These are phyloP conservation scores for Aureobasidium sp. DNA, from an alignment of 2,329 filamentous ascomycete genomes.

Conservation along the genomic window DNA sequence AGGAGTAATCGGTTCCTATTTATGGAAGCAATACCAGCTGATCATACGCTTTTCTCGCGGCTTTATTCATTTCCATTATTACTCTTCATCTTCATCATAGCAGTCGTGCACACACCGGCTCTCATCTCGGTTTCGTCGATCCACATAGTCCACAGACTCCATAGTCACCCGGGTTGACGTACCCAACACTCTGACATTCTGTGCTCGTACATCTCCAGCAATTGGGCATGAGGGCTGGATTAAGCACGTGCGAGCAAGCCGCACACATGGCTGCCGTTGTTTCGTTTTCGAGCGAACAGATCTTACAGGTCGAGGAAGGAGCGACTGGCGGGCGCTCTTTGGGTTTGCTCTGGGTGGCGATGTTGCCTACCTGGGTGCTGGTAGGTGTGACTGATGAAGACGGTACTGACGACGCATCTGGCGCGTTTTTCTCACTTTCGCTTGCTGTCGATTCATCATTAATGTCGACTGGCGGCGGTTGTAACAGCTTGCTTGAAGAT, in stretches of 20 bases:
- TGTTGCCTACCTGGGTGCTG: conserved; percentile 10
- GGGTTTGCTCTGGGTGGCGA: background rate
- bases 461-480: background rate
- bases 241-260: conserved; percentile 63
- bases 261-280: conserved; percentile 49
- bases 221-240: conserved; percentile 41
- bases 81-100: background rate
- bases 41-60: background rate
- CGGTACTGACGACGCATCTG: background rate
- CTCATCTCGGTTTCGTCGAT: background rate
- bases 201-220: conserved; percentile 57
- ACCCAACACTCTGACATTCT: conserved; percentile 48
- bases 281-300: conserved; percentile 63
- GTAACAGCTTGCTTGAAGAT: background rate
- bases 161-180: conserved; percentile 61
- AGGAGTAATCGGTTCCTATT: background rate
- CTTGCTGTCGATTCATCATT: conserved; percentile 16
- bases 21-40: background rate
- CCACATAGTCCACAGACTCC: conserved; percentile 65
- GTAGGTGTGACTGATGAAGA: background rate
- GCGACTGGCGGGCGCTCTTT: background rate
- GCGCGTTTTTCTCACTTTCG: background rate
- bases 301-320: conserved; percentile 36
- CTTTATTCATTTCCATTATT: background rate
- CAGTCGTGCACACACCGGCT: background rate